phyloP scores from a whole-genome alignment of 2,329 filamentous ascomycete species.

The Botryotinia calthae region DNA sequence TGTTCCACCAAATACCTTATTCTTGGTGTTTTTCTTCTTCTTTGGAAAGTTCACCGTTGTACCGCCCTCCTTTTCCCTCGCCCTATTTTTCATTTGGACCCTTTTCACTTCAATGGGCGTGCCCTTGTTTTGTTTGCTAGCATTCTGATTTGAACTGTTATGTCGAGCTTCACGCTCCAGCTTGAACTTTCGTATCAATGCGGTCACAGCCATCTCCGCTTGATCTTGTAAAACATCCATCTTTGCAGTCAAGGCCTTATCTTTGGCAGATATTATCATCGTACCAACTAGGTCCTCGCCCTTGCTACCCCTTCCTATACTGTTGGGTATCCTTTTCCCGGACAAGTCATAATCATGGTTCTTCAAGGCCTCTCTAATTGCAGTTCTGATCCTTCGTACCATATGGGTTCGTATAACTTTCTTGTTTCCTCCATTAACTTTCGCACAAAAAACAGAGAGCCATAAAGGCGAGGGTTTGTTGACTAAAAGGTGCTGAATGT shows the following conservation, averaged over 20 bases:
- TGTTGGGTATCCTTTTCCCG: constrained; percentile 27
- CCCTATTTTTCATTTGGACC: too few relatives aligned
- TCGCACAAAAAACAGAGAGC: constrained; percentile 44
- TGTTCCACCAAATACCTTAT: not conserved
- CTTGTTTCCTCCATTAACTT: constrained; percentile 39
- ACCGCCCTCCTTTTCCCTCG: not conserved
- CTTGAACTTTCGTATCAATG: not conserved
- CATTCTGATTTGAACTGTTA: not conserved
- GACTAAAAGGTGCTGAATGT: constrained; percentile 6
- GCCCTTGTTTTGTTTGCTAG: not conserved
- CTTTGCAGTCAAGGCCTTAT: constrained; percentile 29
- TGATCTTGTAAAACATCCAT: constrained; percentile 34
- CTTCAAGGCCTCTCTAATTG: constrained; percentile 46
- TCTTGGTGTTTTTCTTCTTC: not conserved
- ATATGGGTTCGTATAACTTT: constrained; percentile 48
- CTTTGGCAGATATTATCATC: constrained; percentile 36
- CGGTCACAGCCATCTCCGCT: constrained; percentile 27
- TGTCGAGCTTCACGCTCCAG: not conserved
- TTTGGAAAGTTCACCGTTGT: not conserved
- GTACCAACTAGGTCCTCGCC: constrained; percentile 40
- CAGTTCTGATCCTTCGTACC: constrained; percentile 44
- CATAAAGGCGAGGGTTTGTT: constrained; percentile 42
- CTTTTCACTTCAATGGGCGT: not conserved
- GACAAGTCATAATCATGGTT: constrained; percentile 45
- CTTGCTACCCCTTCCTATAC: constrained; percentile 32